Evolutionary conservation across 306 rosid genomes (phyloP).

Genomic region (Lagenaria siceraria): DNA sequence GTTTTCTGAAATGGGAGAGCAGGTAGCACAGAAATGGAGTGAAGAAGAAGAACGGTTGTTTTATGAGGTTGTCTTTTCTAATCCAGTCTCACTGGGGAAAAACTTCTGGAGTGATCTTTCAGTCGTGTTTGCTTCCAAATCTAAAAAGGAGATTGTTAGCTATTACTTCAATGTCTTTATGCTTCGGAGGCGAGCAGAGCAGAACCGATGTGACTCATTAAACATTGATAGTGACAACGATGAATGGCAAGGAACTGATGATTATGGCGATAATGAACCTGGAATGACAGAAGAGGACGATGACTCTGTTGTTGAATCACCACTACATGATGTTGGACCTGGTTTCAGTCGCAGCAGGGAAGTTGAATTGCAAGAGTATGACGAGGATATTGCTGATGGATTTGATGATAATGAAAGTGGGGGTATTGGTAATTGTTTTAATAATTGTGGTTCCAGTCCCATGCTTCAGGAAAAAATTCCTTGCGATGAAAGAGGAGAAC

Average conservation of each 20-base stretch:
- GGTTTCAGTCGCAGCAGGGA: conserved; percentile 15
- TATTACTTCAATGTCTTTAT: conserved; percentile 87
- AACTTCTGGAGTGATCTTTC: conserved; percentile 70
- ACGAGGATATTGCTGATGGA: conserved; percentile 23
- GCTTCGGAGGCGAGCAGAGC: conserved; percentile 67
- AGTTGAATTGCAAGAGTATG: conserved; percentile 25
- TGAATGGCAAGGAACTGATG: conserved; percentile 63
- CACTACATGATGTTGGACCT: conserved; percentile 21
- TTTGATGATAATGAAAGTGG: conserved; percentile 9
- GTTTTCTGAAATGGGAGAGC: conserved; percentile 67
- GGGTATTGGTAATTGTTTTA: conserved; percentile 3
- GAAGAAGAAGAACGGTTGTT: conserved; percentile 54
- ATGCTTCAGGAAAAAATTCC: conserved; percentile 16
- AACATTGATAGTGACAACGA: conserved; percentile 76
- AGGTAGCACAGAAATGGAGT: conserved; percentile 61
- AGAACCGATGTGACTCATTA: conserved; percentile 45
- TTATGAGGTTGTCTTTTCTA: conserved; percentile 49
- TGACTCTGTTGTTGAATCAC: conserved; percentile 64
- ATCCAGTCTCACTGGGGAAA: conserved; percentile 48
- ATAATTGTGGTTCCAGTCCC: conserved; percentile 15
- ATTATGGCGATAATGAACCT: conserved; percentile 35
- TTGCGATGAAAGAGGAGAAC: conserved; percentile 29
- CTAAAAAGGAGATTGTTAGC: conserved; percentile 68
- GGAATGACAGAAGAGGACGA: conserved; percentile 43
- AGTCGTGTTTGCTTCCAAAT: conserved; percentile 43